Evolutionary conservation across 2,329 filamentous ascomycete species (phyloP).

Genomic region (Diplocarpon rosae): DNA sequence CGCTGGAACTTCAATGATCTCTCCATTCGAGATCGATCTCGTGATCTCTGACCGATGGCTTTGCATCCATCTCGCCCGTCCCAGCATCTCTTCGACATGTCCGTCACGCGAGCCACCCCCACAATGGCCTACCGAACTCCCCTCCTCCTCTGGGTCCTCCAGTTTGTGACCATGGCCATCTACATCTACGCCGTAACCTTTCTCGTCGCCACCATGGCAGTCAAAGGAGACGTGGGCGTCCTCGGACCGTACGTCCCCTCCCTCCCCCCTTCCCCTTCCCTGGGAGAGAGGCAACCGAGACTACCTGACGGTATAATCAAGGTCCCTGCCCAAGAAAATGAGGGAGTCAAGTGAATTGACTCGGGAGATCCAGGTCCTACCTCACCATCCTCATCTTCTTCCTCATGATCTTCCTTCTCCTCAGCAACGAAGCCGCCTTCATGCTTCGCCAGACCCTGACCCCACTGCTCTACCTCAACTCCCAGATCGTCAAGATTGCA

Average conservation of each 20-base stretch:
- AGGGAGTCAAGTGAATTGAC: background rate
- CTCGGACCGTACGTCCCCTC: background rate
- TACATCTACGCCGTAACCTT: background rate
- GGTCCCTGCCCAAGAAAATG: no score
- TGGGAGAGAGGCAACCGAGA: no score
- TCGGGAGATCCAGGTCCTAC: background rate
- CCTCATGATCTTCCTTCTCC: background rate
- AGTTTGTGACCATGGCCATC: constrained; percentile 1
- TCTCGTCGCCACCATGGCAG: background rate
- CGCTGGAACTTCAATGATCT: no score
- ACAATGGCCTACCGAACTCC: no score
- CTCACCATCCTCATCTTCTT: constrained; percentile 3
- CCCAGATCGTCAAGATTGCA: constrained; percentile 1
- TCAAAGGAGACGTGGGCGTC: constrained; percentile 1
- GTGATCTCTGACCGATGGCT: no score
- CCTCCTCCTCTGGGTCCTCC: constrained; percentile 2
- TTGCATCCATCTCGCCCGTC: no score
- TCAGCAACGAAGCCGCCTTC: constrained; percentile 1
- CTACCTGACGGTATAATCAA: no score
- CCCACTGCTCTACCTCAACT: background rate
- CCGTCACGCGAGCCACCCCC: no score
- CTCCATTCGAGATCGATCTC: no score
- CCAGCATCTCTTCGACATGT: no score
- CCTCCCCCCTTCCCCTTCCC: background rate
- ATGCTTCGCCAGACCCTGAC: background rate